These are phyloP conservation scores for Astrephomene gubernaculifera DNA, from an alignment of 139 green algal species.

Conservation along the genomic window DNA sequence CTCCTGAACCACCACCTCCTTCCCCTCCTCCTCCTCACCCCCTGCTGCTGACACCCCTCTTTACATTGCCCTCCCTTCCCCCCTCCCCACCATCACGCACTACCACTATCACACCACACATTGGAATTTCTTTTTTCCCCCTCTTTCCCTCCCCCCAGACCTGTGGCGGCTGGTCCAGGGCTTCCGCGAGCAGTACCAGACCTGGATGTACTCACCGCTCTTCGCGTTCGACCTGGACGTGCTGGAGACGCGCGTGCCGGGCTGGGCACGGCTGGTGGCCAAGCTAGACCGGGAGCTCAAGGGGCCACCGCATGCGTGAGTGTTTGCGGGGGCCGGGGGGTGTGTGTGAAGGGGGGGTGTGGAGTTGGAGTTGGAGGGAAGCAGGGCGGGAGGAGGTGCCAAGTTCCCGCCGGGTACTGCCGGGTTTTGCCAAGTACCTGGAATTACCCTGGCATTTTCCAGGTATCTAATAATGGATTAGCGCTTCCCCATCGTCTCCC, in stretches of 20 bases:
- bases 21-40: not conserved
- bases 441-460: too few species aligned
- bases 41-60: not conserved
- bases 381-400: too few species aligned
- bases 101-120: too few species aligned
- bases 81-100: not conserved
- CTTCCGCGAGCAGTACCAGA: conserved; percentile 53
- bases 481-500: not conserved
- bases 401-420: too few species aligned
- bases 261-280: conserved; percentile 43
- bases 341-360: not conserved
- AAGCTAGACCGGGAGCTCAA: conserved; percentile 54
- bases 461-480: not conserved
- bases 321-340: not conserved
- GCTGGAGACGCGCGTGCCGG: conserved; percentile 44
- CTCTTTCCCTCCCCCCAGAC: conserved; percentile 21
- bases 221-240: conserved; percentile 53
- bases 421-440: too few species aligned
- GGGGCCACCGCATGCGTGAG: conserved; percentile 42
- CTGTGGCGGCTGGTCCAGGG: conserved; percentile 54
- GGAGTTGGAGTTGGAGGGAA: not conserved
- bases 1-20: too few species aligned
- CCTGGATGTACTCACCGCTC: conserved; percentile 56
- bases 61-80: too few species aligned
- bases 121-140: too few species aligned